Evolutionary conservation across 441 rosid species (phyloP), one percentile per base, ranked within the genome.

Genomic region (Gossypium gossypioides): DNA sequence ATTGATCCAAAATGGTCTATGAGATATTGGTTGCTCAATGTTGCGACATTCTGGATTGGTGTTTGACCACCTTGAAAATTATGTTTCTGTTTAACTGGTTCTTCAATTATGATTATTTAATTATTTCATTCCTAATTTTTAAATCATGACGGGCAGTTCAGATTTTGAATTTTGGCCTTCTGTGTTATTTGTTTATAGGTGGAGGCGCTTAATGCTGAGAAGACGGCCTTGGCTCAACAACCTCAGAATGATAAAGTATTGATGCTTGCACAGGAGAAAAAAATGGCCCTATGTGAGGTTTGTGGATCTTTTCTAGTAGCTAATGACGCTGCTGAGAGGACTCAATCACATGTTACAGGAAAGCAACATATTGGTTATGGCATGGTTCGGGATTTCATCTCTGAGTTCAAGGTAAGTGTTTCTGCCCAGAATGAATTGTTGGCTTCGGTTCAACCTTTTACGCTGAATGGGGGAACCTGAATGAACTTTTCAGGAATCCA

Each of bases 281-380:
- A 95, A 85, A 89, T 95, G 99, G 93, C 91, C 32, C 79, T 92
- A 71, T 95, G 99, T 74, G 98, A 95, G 88, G 85, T 86, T 67
- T 95, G 99, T 81, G 99, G 98, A 56, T 95, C 99, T 59, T 95
- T 95, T 83, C 86, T 95, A 3, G 88, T 92, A 60, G 96, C 99
- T 67, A 92, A 88, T 83, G 99, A 95, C 74, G 99, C 92, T 67
- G 87, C 81, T 27, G 99, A 95, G 81, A 91, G 99, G 81, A 90
- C 97, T 69, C 98, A 92, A 76, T 95, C 99, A 81, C 98, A 95
- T 81, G 84, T 95, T 80, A 77, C 84, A 0, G 98, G 99, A 75
- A 95, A 95, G 85, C 99, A 95, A 78, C 99, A 95, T 80, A 85
- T 95, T 68, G 99, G 99, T 65, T 95, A 87, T 75, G 98, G 97